Evolutionary conservation across 139 green algal species (phyloP), one percentile per base, ranked within the genome.

Genomic region (Picochlorum costavermella): DNA sequence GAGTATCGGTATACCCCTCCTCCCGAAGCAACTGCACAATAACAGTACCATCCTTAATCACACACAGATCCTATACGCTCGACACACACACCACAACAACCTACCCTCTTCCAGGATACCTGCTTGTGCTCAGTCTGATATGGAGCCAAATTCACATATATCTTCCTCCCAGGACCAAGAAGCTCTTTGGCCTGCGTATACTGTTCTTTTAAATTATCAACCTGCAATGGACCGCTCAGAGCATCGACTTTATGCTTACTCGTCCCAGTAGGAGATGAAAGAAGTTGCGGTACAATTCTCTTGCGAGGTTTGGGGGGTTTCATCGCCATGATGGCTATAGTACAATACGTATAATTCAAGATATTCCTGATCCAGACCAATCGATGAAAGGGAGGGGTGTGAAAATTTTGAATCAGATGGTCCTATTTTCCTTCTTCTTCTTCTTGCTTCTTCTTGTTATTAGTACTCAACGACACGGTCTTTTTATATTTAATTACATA

Each of bases 221-320:
- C 8, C 25, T 69, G 50, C 3, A 45, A 56, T 20, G 16, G 31
- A n/a, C 51, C 14, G 20, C 25, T 37, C 25, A 50, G 13, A 5
- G 60, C 14, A 17, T 53, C 60, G 13, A 57, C 13, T 57, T 66
- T 20, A 40, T 43, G 31, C 16, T 53, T 66, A n/a, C 20, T 33
- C 9, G 23, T 30, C 50, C 25, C 25, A 17, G 60, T 45, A 9
- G 60, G 60, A 40, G 60, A 66, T 3, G 29, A 23, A 2, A 77
- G 46, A 11, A 64, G 66, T 56, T 77, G 36, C 17, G 71, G 50
- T 6, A 76, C 71, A 12, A 77, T 77, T 5, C 71, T 58, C 6
- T 28, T 20, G 9, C 49, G 29, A 33, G 62, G 31, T 28, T 55
- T 53, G 37, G 67, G 58, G 20, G 65, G 53, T 8, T 44, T 23